Evolutionary conservation across 176 grass and related monocot species (phyloP).

Genomic region (Thinopyrum elongatum): DNA sequence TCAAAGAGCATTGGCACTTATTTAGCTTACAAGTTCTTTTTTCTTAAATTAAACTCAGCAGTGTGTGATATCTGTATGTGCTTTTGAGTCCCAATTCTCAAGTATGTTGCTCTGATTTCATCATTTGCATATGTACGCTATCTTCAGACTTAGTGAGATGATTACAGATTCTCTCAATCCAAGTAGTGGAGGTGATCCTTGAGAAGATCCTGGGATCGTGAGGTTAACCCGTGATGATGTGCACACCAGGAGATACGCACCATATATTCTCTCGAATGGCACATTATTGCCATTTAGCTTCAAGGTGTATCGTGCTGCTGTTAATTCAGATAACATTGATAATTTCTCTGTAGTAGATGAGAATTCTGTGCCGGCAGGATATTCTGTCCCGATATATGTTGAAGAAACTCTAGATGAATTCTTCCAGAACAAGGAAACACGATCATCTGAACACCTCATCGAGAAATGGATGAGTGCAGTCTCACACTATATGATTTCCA

Average conservation of each 20-base stretch:
- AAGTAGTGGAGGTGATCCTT: constrained; percentile 46
- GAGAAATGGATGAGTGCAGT: constrained; percentile 77
- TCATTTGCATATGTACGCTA: constrained; percentile 57
- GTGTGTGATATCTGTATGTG: neutral
- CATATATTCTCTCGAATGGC: constrained; percentile 89
- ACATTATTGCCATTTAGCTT: constrained; percentile 82
- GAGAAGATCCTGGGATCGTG: constrained; percentile 48
- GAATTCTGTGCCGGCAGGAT: constrained; percentile 74
- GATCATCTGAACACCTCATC: constrained; percentile 77
- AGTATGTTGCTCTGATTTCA: constrained; percentile 27
- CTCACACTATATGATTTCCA: constrained; percentile 91
- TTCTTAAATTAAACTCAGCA: neutral
- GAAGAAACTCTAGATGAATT: constrained; percentile 87
- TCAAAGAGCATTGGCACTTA: constrained; percentile 18
- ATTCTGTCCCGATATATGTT: constrained; percentile 82
- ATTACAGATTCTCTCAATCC: constrained; percentile 74
- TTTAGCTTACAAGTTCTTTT: neutral
- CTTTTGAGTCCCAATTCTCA: constrained; percentile 11
- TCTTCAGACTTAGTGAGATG: constrained; percentile 81
- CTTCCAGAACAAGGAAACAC: constrained; percentile 56
- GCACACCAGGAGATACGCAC: constrained; percentile 86
- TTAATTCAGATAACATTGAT: constrained; percentile 72
- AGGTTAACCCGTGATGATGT: constrained; percentile 65
- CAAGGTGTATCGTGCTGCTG: constrained; percentile 73
- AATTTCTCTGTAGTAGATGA: constrained; percentile 64